Evolutionary conservation across 164 flowering plant species (phyloP), one percentile per base, ranked within the genome.

Genomic region (Nelumbo lutea): DNA sequence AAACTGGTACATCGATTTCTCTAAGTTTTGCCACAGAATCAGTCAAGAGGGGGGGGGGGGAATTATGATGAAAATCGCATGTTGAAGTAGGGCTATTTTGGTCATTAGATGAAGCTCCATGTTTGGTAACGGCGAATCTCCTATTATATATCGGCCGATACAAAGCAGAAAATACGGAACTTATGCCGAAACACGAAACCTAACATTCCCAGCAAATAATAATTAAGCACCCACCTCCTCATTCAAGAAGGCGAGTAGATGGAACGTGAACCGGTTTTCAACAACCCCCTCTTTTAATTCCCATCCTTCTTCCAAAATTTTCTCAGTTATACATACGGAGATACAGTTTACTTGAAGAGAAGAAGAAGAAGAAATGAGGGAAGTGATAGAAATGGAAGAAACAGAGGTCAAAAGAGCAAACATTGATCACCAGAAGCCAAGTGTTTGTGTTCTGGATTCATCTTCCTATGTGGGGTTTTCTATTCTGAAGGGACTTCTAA

Each of bases 381-480:
- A 46, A 7, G 10, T 27, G 27, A 27, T 27, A 7, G 10, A 51
- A 10, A 51, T 51, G 55, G 10, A 13, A 13, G 65, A 64, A 65
- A 58, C 59, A 5, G 74, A 77, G 62, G 15, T 41, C 10, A 48
- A 14, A 64, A 53, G 41, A 65, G 42, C 45, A 9, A 58, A 42
- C 66, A 60, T 67, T 70, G 74, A 77, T 62, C 52, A 50, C 5
- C 68, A 70, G 60, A 68, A 73, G 51, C 66, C 77, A 8, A 44
- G 73, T 1, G 81, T 85, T 48, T 85, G 94, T 65, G 90, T 89
- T 75, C 83, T 87, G 50, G 91, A 87, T 72, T 90, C 91, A 9
- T 84, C 90, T 15, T 76, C 80, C 39, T 83, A 79, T 62, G 83
- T 89, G 74, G 95, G 91, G 6, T 81, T 80, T 66, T 79, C 83